Conservation (phyloP, 164 flowering plant genomes). For the Vitis vinifera region ASM3070453v1 NC_081822.1:6205501-6206000, state of each 20-base stretch:
- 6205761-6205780: conserved; percentile 30
- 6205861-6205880: background rate
- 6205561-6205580: conserved; percentile 11
- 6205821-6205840: conserved; percentile 24
- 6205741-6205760: conserved; percentile 28
- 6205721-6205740: conserved; percentile 31
- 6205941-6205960: background rate
- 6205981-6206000: too few relatives aligned
- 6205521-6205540: background rate
- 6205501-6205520: background rate
- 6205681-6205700: conserved; percentile 13
- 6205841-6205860: conserved; percentile 16
- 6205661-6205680: conserved; percentile 11
- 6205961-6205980: too few relatives aligned
- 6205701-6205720: conserved; percentile 17
- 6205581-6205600: conserved; percentile 21
- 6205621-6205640: conserved; percentile 19
- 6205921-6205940: background rate
- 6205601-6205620: conserved; percentile 19
- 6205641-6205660: conserved; percentile 21
- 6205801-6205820: conserved; percentile 28
- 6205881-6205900: background rate
- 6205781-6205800: conserved; percentile 29
- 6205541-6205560: background rate
- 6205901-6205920: background rate